phyloP scores from a whole-genome alignment of 1,284 basidiomycete genomes.

The Moniliella sp. region DNA sequence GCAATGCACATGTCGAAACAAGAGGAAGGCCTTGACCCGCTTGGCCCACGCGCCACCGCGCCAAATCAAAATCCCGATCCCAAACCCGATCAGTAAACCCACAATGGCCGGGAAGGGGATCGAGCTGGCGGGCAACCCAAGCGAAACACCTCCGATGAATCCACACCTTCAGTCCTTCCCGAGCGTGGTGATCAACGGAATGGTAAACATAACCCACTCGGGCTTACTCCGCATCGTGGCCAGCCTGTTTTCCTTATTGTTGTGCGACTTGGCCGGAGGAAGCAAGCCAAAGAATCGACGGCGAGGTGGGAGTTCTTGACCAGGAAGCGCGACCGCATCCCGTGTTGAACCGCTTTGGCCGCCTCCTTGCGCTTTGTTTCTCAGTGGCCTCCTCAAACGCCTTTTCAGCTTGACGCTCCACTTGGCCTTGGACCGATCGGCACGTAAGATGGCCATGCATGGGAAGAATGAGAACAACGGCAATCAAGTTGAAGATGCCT shows the following conservation, averaged over 20 bases:
- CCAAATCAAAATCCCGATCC: constrained; percentile 21
- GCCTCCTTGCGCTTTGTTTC: background rate
- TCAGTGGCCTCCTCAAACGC: no score
- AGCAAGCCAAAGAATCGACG: no score
- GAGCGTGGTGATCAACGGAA: constrained; percentile 28
- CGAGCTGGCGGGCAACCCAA: constrained; percentile 21
- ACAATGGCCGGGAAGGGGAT: constrained; percentile 29
- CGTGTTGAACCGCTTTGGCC: background rate
- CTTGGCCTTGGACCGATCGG: constrained; percentile 19
- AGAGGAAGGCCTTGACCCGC: constrained; percentile 10
- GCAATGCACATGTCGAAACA: constrained; percentile 18
- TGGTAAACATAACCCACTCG: constrained; percentile 24
- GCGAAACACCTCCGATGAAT: constrained; percentile 29
- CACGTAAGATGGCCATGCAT: constrained; percentile 29
- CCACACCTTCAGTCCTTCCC: constrained; percentile 30
- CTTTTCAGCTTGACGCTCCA: constrained; percentile 21
- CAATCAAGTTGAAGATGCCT: constrained; percentile 28
- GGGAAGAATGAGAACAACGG: constrained; percentile 25
- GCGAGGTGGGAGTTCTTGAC: no score
- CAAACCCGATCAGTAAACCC: constrained; percentile 13
- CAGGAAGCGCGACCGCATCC: background rate
- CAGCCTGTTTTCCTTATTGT: no score
- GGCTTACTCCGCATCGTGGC: no score
- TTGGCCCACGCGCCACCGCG: constrained; percentile 11
- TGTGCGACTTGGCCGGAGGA: no score